Evolutionary conservation across 441 rosid species (phyloP).

Genomic region (Corymbia calophylla): DNA sequence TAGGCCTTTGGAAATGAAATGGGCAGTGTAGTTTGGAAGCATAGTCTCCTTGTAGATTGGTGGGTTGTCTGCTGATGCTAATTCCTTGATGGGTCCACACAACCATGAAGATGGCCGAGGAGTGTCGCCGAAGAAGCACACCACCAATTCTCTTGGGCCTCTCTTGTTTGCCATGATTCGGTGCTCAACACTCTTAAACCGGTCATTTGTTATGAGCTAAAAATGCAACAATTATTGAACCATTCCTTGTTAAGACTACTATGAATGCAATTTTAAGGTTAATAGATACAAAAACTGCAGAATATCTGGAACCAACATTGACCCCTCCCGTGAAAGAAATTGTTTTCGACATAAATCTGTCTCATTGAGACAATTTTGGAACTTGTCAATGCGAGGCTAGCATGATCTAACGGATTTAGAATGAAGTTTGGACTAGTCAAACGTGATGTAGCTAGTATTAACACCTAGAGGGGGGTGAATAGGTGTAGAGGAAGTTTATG

Average conservation of each 20-base stretch:
- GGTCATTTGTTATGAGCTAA: slow-evolving; percentile 24
- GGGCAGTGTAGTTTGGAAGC: background rate
- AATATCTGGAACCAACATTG: background rate
- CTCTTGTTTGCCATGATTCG: background rate
- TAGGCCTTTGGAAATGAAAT: background rate
- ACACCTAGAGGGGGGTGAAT: no score
- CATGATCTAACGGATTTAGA: no score
- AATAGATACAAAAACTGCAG: background rate
- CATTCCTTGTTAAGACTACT: background rate
- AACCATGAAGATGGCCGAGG: background rate
- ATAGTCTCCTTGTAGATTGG: background rate
- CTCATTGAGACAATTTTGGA: background rate
- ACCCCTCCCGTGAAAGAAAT: background rate
- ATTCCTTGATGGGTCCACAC: slow-evolving; percentile 17
- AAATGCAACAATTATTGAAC: background rate
- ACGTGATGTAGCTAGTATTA: no score
- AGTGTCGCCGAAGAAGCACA: slow-evolving; percentile 15
- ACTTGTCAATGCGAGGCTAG: background rate
- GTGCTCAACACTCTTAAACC: slow-evolving; percentile 10
- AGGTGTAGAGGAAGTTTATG: no score
- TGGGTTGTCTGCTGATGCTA: background rate
- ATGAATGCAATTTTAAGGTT: background rate
- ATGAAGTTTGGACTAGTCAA: no score
- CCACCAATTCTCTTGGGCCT: slow-evolving; percentile 32
- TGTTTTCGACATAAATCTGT: background rate